A percentile compares a stretch with the other conserved stretches of the same genome.
phyloP scores from a whole-genome alignment of 2,329 filamentous ascomycete species.

The Lachnellula occidentalis region DNA sequence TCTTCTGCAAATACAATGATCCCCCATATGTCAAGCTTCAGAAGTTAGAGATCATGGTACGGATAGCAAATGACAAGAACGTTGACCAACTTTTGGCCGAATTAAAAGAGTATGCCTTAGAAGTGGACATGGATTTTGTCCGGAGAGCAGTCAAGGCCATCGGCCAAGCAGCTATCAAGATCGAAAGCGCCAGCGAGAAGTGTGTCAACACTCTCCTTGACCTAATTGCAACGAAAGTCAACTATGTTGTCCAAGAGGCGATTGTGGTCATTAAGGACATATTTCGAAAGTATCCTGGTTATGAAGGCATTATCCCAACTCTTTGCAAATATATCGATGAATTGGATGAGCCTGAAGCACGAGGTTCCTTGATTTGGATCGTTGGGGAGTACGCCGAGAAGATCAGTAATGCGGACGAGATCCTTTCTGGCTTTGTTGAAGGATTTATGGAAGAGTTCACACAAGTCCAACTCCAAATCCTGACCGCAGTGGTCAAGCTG shows the following conservation, averaged over 20 bases:
- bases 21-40: conserved; percentile 96
- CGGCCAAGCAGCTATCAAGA: conserved; percentile 97
- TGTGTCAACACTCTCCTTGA: conserved; percentile 92
- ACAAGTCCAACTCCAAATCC: conserved; percentile 96
- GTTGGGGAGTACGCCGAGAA: conserved; percentile 99
- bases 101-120: conserved; percentile 92
- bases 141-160: conserved; percentile 91
- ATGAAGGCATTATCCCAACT: conserved; percentile 95
- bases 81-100: conserved; percentile 92
- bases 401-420: conserved; percentile 97
- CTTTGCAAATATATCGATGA: conserved; percentile 97
- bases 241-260: conserved; percentile 97
- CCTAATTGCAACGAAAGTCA: conserved; percentile 94
- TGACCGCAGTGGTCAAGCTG: conserved; percentile 94
- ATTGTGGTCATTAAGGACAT: conserved; percentile 99
- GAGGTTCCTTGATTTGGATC: conserved; percentile 94
- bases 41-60: conserved; percentile 98
- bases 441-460: conserved; percentile 95
- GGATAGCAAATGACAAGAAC: conserved; percentile 96
- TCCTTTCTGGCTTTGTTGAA: conserved; percentile 85
- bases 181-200: conserved; percentile 89
- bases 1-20: conserved; percentile 99
- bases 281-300: conserved; percentile 93
- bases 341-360: conserved; percentile 85
- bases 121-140: conserved; percentile 99